Evolutionary conservation across 495 filamentous ascomycete species (phyloP).

Genomic region (Stereocaulon alpinum): DNA sequence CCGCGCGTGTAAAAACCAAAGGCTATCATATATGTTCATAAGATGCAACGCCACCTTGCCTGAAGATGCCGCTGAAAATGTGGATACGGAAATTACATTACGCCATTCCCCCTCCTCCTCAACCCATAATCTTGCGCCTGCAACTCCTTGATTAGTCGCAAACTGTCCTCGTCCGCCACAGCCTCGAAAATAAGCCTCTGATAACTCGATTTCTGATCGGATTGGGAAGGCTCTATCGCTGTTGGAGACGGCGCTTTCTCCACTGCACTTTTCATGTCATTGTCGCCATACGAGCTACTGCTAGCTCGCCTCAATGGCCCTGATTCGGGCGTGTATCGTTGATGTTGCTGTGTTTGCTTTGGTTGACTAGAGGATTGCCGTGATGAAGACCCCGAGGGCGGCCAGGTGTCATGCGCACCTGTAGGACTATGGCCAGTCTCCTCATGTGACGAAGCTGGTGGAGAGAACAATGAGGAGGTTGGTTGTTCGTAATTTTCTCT

Average conservation of each 20-base stretch:
- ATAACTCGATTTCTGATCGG: not conserved
- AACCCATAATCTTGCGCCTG: slow-evolving; percentile 51
- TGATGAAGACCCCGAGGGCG: slow-evolving; percentile 37
- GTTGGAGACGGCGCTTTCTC: slow-evolving; percentile 26
- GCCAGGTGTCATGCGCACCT: slow-evolving; percentile 20
- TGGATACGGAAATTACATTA: slow-evolving; percentile 3
- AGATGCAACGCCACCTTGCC: not conserved
- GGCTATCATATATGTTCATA: slow-evolving; percentile 1
- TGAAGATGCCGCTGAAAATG: not conserved
- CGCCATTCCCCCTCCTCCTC: slow-evolving; percentile 32
- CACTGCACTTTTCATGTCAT: slow-evolving; percentile 16
- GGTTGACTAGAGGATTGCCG: slow-evolving; percentile 43
- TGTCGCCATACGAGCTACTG: slow-evolving; percentile 22
- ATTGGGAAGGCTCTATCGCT: slow-evolving; percentile 22
- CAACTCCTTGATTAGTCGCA: slow-evolving; percentile 46
- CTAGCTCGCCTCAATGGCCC: slow-evolving; percentile 24
- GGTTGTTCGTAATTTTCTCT: slow-evolving; percentile 12
- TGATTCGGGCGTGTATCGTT: slow-evolving; percentile 33
- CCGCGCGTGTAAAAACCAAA: not conserved
- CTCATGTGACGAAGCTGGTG: slow-evolving; percentile 42
- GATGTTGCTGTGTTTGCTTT: slow-evolving; percentile 30
- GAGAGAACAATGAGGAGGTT: slow-evolving; percentile 39
- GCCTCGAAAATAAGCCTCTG: slow-evolving; percentile 20
- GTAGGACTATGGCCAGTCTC: slow-evolving; percentile 33
- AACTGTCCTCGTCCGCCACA: slow-evolving; percentile 41